Evolutionary conservation across 106 monocot species (phyloP).

Genomic region (Vanilla planifolia): DNA sequence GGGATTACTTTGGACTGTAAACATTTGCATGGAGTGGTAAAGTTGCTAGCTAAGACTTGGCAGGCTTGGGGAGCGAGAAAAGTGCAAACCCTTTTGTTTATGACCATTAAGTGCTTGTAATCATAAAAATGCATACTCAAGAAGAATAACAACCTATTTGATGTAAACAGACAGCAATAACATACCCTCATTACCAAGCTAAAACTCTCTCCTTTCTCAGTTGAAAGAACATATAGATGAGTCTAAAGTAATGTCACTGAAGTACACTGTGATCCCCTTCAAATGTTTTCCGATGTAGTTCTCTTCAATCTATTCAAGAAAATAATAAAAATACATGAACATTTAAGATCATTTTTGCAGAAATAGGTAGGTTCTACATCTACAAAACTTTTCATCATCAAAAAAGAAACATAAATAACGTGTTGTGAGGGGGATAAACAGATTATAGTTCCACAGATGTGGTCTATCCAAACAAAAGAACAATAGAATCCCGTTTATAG

Average conservation of each 20-base stretch:
- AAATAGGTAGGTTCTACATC: background rate
- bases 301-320: conserved; percentile 42
- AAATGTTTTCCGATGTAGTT: conserved; percentile 23
- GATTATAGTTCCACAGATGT: background rate
- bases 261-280: conserved; percentile 69
- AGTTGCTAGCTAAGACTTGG: no score
- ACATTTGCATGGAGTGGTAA: no score
- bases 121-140: no score
- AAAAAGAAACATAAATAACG: background rate
- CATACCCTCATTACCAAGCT: no score
- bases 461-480: background rate
- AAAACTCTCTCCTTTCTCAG: background rate
- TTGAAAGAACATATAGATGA: background rate
- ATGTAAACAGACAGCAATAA: background rate
- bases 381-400: background rate
- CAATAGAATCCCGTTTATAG: background rate
- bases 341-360: background rate
- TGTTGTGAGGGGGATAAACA: background rate
- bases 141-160: no score
- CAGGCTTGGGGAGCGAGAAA: no score
- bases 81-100: no score
- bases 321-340: background rate
- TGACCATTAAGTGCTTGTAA: no score
- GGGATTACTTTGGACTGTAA: no score
- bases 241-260: conserved; percentile 25